Conservation (phyloP, 75 land plant genomes). For the Chamaecyparis obtusa region DNA sequence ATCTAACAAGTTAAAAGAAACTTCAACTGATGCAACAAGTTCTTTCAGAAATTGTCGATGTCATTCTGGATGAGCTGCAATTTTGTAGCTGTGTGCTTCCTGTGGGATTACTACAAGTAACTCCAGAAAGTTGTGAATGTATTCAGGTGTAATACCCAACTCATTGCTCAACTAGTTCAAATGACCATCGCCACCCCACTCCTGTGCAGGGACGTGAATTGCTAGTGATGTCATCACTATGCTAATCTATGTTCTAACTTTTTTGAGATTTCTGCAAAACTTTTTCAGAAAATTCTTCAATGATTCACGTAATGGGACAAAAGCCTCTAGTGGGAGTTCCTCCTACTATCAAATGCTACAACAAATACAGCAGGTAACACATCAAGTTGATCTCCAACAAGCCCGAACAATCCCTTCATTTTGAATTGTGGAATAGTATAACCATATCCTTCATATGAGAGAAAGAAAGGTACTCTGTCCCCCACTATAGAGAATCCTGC, state of each 20-base stretch:
- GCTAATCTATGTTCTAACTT: slow-evolving; percentile 93
- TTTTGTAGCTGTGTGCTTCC: slow-evolving; percentile 83
- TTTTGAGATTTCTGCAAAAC: slow-evolving; percentile 75
- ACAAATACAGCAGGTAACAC: neutral
- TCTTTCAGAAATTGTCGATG: slow-evolving; percentile 89
- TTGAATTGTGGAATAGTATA: neutral
- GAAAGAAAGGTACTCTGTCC: neutral
- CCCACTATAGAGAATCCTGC: neutral
- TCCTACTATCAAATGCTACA: neutral
- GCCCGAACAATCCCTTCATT: neutral
- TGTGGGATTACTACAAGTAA: slow-evolving; percentile 82
- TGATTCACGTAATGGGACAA: slow-evolving; percentile 71
- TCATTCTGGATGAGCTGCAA: slow-evolving; percentile 91
- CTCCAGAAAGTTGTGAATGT: slow-evolving; percentile 66
- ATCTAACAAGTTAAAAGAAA: slow-evolving; percentile 67
- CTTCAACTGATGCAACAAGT: slow-evolving; percentile 57
- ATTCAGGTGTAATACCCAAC: slow-evolving; percentile 72
- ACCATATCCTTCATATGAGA: neutral
- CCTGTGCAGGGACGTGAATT: slow-evolving; percentile 81
- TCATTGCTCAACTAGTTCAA: slow-evolving; percentile 76
- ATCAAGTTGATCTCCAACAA: neutral
- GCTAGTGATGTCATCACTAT: slow-evolving; percentile 88
- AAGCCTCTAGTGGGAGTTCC: slow-evolving; percentile 68
- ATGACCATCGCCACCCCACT: slow-evolving; percentile 93
- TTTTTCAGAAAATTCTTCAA: slow-evolving; percentile 74